These are phyloP conservation scores for Ceratobasidium sp. DNA, from an alignment of 1,284 basidiomycete genomes.

Conservation along the genomic window DNA sequence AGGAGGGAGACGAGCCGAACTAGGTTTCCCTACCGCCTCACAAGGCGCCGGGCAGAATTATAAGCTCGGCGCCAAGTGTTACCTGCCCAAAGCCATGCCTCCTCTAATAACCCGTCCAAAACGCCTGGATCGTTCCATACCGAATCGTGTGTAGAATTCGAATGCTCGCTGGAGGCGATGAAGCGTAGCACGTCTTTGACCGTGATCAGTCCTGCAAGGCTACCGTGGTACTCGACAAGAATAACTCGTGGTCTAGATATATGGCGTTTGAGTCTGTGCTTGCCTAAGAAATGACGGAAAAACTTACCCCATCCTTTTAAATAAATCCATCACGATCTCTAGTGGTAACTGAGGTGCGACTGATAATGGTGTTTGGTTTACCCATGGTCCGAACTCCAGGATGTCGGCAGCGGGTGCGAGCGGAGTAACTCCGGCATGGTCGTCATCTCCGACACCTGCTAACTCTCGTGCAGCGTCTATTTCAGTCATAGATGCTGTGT, in stretches of 20 bases:
- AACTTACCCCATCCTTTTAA: conserved; percentile 94
- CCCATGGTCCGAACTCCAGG: conserved; percentile 89
- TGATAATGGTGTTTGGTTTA: conserved; percentile 94
- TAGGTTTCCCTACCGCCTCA: conserved; percentile 19
- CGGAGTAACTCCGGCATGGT: conserved; percentile 65
- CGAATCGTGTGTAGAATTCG: conserved; percentile 56
- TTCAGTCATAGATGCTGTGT: conserved; percentile 49
- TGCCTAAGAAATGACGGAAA: conserved; percentile 1
- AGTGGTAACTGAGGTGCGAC: conserved; percentile 94
- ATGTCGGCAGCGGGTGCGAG: conserved; percentile 71
- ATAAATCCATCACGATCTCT: conserved; percentile 97
- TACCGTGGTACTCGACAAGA: conserved; percentile 88
- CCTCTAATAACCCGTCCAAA: conserved; percentile 57
- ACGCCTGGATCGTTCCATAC: conserved; percentile 54
- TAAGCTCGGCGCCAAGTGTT: conserved; percentile 13
- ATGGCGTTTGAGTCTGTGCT: conserved; percentile 26
- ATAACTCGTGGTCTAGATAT: conserved; percentile 87
- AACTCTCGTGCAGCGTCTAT: conserved; percentile 47
- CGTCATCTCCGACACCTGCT: conserved; percentile 73
- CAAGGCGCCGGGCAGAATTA: conserved; percentile 15
- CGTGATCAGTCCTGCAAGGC: conserved; percentile 88
- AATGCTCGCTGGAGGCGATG: conserved; percentile 25
- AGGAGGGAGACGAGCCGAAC: no score
- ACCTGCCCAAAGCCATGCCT: conserved; percentile 54
- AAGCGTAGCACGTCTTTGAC: conserved; percentile 96